Conservation (phyloP, 1,139 yeast genomes). For the Candida glucosophila region DNA sequence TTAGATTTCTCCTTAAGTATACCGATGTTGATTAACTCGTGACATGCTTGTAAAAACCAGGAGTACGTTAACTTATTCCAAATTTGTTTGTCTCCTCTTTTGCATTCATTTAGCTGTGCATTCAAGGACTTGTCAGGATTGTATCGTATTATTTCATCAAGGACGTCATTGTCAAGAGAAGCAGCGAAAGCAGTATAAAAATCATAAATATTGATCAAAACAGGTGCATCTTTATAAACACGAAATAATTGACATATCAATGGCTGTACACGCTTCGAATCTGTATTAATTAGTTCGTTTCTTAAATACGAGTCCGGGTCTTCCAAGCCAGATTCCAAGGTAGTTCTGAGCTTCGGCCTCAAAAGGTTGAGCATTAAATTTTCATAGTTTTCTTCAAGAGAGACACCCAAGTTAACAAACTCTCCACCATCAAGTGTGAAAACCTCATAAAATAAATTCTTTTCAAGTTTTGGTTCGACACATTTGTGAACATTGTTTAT, state of each 20-base stretch:
- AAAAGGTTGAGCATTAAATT: conserved; percentile 30
- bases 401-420: conserved; percentile 10
- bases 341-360: conserved; percentile 29
- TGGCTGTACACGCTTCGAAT: conserved; percentile 28
- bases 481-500: conserved; percentile 1
- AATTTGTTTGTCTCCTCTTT: conserved; percentile 14
- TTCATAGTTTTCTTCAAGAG: conserved; percentile 28
- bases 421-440: conserved; percentile 30
- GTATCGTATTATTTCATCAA: conserved; percentile 16
- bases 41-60: conserved; percentile 38
- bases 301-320: conserved; percentile 21
- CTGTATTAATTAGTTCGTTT: conserved; percentile 12
- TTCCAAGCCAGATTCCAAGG: conserved; percentile 24
- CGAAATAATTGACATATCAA: conserved; percentile 52
- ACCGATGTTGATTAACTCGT: conserved; percentile 33
- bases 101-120: conserved; percentile 1
- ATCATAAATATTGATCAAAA: conserved; percentile 66
- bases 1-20: conserved; percentile 34
- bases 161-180: conserved; percentile 35
- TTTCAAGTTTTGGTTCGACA: conserved; percentile 2
- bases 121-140: conserved; percentile 1
- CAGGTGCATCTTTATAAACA: conserved; percentile 74
- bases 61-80: conserved; percentile 39
- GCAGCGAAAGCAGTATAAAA: conserved; percentile 65
- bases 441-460: conserved; percentile 25